Conservation (phyloP, 2,329 filamentous ascomycete genomes). For the Sporothrix humicola region DNA sequence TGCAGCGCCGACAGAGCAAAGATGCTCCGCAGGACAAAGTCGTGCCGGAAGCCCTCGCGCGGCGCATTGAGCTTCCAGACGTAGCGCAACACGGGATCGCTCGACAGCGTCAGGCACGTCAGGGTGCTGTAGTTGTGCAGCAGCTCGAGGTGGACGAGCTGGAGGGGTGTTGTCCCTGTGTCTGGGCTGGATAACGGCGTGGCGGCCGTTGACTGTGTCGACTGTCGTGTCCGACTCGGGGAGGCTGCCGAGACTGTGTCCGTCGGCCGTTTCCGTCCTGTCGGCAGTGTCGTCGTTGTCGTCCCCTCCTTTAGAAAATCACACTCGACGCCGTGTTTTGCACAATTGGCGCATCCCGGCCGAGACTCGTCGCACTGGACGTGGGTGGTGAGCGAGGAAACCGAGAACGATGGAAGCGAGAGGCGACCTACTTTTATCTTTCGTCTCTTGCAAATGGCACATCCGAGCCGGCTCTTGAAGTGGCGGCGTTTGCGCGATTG, state of each 20-base stretch:
- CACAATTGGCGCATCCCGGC: conserved; percentile 14
- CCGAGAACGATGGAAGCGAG: background rate
- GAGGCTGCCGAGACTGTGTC: background rate
- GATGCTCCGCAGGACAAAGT: conserved; percentile 56
- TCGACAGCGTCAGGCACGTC: conserved; percentile 55
- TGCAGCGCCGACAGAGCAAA: conserved; percentile 58
- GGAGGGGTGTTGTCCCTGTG: background rate
- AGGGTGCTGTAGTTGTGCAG: conserved; percentile 59
- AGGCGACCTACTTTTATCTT: conserved; percentile 5
- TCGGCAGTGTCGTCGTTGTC: background rate
- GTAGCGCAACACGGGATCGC: conserved; percentile 49
- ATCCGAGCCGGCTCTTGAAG: background rate
- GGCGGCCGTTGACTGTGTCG: background rate
- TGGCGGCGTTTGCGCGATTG: background rate
- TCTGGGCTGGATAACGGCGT: background rate
- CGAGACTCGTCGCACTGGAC: conserved; percentile 8
- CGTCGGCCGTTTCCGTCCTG: background rate
- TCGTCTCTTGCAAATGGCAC: background rate
- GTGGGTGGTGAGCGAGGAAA: background rate
- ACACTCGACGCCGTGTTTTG: conserved; percentile 11
- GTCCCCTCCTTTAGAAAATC: background rate
- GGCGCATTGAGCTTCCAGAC: conserved; percentile 57
- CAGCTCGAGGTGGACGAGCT: conserved; percentile 53
- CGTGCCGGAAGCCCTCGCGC: conserved; percentile 53
- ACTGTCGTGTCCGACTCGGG: no score